Evolutionary conservation across 2,329 filamentous ascomycete genomes (phyloP), one percentile per base, ranked within the genome.

Genomic region (Colletotrichum caudatum): DNA sequence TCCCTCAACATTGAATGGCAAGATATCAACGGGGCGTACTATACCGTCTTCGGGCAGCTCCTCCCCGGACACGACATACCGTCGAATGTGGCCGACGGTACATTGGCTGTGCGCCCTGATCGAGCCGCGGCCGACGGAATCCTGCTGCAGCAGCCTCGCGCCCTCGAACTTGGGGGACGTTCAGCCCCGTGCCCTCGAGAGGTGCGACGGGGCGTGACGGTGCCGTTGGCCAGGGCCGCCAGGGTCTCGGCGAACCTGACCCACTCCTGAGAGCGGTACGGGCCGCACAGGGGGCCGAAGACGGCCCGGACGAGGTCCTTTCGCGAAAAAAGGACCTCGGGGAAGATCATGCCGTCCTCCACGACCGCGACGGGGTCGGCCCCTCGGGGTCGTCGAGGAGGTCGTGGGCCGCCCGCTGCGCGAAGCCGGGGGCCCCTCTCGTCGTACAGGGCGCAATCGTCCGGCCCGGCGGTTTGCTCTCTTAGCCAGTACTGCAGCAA

Each of bases 401-500:
- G 5, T 53, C 53, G 0, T 50, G n/a, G 23, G 60, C 2, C 33
- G 44, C 41, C 16, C 33, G 48, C 1, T 66, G 41, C 54, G 53
- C 53, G 1, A 44, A 23, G 2, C 9, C 14, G 23, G 56, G 56
- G 54, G 12, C 56, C 64, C 5, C 12, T 16, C 0, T 23, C 0
- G 14, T 53, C 26, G 20, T 66, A 50, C 1, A 68, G 29, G 16
- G 66, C 58, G 44, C 66, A 68, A 20, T n/a, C 39, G 0, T 57
- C 12, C 2, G 66, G 37, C 16, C 66, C 66, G 5, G 50, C 66
- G 26, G 29, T n/a, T 9, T 2, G 29, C 5, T 20, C 71, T 59
- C 66, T 63, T 69, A 46, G 61, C 51, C 64, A 66, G 12, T 61
- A 66, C 18, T 66, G 56, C 46, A 66, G 23, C 2, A 53, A 12